Evolutionary conservation across 768 basidiomycete genomes (phyloP).

Genomic region (Leucocoprinus sp.): DNA sequence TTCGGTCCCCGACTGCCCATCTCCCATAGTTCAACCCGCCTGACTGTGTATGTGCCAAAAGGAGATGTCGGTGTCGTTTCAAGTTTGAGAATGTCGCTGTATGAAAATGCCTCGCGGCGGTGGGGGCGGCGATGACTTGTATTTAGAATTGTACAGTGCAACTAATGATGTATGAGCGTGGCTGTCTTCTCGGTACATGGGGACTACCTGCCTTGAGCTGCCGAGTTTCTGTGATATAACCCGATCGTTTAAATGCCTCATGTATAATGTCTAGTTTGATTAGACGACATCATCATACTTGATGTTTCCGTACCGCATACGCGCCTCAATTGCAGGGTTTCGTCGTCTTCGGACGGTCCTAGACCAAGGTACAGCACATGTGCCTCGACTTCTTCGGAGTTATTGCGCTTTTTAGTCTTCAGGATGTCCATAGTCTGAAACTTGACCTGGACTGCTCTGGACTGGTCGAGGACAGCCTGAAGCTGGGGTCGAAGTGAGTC

Average conservation of each 20-base stretch:
- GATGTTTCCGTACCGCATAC: slow-evolving; percentile 23
- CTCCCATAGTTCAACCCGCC: slow-evolving; percentile 56
- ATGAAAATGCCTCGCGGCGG: slow-evolving; percentile 28
- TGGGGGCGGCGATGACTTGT: slow-evolving; percentile 34
- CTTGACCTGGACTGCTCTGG: slow-evolving; percentile 21
- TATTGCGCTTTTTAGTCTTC: slow-evolving; percentile 16
- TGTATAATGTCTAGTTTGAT: slow-evolving; percentile 16
- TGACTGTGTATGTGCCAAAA: slow-evolving; percentile 46
- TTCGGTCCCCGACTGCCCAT: slow-evolving; percentile 63
- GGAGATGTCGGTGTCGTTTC: slow-evolving; percentile 14
- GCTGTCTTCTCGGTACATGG: background rate
- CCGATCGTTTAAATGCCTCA: slow-evolving; percentile 26
- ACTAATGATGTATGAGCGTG: slow-evolving; percentile 17
- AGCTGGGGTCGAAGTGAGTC: slow-evolving; percentile 34
- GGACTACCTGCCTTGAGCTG: slow-evolving; percentile 38
- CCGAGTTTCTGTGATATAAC: slow-evolving; percentile 35
- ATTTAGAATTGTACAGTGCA: slow-evolving; percentile 46
- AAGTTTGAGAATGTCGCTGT: slow-evolving; percentile 23
- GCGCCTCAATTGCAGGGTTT: slow-evolving; percentile 17
- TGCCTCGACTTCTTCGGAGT: slow-evolving; percentile 24
- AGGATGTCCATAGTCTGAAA: slow-evolving; percentile 45
- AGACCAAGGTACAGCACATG: slow-evolving; percentile 53
- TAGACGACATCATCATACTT: background rate
- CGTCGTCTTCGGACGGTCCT: slow-evolving; percentile 18
- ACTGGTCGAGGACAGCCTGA: slow-evolving; percentile 26